Evolutionary conservation across 257 asterid genomes (phyloP).

Genomic region (Nicotiana otophora): DNA sequence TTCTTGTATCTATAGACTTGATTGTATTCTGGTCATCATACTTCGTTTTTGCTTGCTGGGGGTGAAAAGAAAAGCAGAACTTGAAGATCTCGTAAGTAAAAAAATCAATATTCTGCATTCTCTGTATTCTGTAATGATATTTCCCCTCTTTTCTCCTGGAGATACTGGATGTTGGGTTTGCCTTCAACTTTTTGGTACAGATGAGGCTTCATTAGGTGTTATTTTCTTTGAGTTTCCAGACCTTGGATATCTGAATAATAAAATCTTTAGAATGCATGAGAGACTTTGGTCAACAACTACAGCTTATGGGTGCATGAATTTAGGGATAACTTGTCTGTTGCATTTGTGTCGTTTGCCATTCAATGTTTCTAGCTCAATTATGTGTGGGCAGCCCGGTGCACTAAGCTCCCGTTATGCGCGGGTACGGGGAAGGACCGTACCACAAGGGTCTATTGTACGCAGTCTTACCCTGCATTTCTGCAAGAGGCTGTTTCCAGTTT

Average conservation of each 20-base stretch:
- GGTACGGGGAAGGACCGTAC: too few species aligned
- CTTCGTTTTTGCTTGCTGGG: not conserved
- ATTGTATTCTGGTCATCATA: not conserved
- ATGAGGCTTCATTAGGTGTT: not conserved
- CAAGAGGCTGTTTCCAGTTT: too few species aligned
- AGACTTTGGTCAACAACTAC: not conserved
- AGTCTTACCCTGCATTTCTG: too few species aligned
- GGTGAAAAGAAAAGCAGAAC: not conserved
- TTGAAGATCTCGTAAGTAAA: not conserved
- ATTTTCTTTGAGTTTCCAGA: not conserved
- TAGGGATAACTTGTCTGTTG: not conserved
- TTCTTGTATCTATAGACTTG: not conserved
- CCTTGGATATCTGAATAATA: not conserved
- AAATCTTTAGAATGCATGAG: not conserved
- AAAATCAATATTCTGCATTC: not conserved
- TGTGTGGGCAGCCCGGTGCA: not conserved
- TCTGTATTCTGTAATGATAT: not conserved
- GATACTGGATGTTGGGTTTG: not conserved
- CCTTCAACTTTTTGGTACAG: not conserved
- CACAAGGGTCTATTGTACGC: too few species aligned
- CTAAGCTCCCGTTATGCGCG: too few species aligned
- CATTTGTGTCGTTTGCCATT: not conserved
- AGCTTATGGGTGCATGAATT: not conserved
- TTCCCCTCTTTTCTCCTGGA: not conserved
- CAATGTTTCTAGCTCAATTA: conserved; percentile 1